Conservation (phyloP, 495 filamentous ascomycete species). For the Astrocystis sublimbata region DNA sequence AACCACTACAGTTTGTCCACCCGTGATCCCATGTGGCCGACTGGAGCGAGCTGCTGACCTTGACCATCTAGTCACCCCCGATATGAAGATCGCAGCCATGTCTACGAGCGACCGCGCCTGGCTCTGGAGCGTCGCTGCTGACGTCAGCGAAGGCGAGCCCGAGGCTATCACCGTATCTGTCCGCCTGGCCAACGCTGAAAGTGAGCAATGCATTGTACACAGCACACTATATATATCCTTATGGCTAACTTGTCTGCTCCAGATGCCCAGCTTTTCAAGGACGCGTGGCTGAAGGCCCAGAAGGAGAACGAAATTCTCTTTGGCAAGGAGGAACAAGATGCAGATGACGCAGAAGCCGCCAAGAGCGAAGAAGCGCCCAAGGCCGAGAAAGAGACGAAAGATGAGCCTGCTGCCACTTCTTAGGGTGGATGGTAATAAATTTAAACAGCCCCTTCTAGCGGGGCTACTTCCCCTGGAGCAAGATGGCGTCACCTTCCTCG, state of each 20-base stretch:
- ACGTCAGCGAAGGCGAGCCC: conserved; percentile 97
- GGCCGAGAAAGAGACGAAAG: conserved; percentile 29
- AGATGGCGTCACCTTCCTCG: neutral
- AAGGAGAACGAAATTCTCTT: conserved; percentile 93
- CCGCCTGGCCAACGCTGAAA: conserved; percentile 96
- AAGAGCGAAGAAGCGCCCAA: conserved; percentile 27
- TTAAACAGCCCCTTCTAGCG: neutral
- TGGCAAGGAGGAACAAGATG: conserved; percentile 28
- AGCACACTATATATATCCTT: neutral
- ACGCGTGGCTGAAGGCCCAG: conserved; percentile 96
- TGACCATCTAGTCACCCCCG: conserved; percentile 74
- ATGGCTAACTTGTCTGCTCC: conserved; percentile 13
- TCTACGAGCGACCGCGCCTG: conserved; percentile 97
- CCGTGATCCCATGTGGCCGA: neutral
- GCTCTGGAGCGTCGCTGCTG: conserved; percentile 98
- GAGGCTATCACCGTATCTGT: conserved; percentile 96
- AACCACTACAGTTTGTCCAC: conserved; percentile 92
- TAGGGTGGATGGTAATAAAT: conserved; percentile 4
- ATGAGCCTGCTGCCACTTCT: conserved; percentile 28
- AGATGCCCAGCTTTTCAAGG: conserved; percentile 98
- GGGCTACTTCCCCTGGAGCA: neutral
- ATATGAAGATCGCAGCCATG: conserved; percentile 98
- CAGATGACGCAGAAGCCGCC: conserved; percentile 25
- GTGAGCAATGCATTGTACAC: conserved; percentile 54
- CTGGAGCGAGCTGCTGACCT: conserved; percentile 7